Evolutionary conservation across 345 rosid genomes (phyloP), one percentile per base, ranked within the genome.

Genomic region (Triadica sebifera): DNA sequence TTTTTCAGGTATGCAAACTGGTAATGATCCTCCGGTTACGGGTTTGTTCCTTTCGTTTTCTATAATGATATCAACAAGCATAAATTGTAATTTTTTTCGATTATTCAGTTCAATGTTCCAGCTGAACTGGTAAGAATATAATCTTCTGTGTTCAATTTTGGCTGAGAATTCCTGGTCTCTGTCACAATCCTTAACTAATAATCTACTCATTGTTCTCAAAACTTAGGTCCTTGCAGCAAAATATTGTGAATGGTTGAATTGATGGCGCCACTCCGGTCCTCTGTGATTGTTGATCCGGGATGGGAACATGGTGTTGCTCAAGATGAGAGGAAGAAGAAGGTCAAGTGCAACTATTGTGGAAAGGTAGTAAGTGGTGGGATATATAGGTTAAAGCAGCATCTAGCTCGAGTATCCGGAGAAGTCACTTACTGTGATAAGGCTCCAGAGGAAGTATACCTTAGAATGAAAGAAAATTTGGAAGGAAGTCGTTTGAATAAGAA

Each of bases 291-390:
- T 67, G 91, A 89, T 74, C 97, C 92, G 22, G 94, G 92, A 76
- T 91, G 97, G 97, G 93, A 91, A 82, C 93, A 89, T 65, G 93
- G 93, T 25, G 80, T 85, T 78, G 90, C 97, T 65, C 93, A 86
- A 78, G 97, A 91, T 77, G 91, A 87, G 29, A 86, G 89, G 73
- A 88, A 89, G 80, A 91, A 89, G 85, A 91, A 91, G 76, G 96
- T 88, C 59, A 91, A 91, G 80, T 89, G 96, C 73, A 91, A 87
- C 81, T 91, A 89, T 77, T 91, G 93, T 80, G 91, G 90, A 43
- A 89, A 91, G 86, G 71, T 91, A n/a, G 93, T 89, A n/a, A 89
- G 92, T 67, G 92, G 93, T 72, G 93, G 97, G 41, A 85, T 89
- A 65, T 89, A 83, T 71, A 87, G 93, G 79, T 59, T 91, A 79